These are phyloP conservation scores for Yamadazyma membranifaciens DNA, from an alignment of 1,139 yeast genomes.

Conservation along the genomic window DNA sequence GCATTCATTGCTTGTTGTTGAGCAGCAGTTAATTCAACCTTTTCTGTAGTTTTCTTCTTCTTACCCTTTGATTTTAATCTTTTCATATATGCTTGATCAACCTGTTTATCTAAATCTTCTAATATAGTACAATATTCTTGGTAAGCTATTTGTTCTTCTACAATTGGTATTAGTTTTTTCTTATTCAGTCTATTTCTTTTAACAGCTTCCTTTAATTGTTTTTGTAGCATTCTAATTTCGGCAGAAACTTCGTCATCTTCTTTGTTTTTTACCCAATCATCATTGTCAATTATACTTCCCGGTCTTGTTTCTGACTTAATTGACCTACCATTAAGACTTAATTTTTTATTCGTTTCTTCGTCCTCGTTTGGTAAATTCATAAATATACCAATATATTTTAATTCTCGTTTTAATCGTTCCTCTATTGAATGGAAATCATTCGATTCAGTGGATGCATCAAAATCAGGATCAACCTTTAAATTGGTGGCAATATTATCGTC, in stretches of 20 bases:
- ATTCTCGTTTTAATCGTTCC: conserved; percentile 81
- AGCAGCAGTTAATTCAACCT: conserved; percentile 35
- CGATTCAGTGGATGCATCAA: conserved; percentile 32
- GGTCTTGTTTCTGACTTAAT: conserved; percentile 18
- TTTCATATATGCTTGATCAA: conserved; percentile 89
- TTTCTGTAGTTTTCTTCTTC: conserved; percentile 51
- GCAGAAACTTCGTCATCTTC: conserved; percentile 95
- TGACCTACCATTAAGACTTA: conserved; percentile 23
- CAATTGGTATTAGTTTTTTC: conserved; percentile 61
- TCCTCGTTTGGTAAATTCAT: conserved; percentile 52
- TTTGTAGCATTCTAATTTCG: conserved; percentile 74
- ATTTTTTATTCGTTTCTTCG: conserved; percentile 21
- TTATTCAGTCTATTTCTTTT: conserved; percentile 67
- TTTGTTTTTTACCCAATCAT: conserved; percentile 72
- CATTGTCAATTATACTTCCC: conserved; percentile 52
- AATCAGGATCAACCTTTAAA: conserved; percentile 35
- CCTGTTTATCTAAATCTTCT: conserved; percentile 94
- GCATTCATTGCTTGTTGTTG: conserved; percentile 63
- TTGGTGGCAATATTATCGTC: conserved; percentile 43
- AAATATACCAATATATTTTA: conserved; percentile 87
- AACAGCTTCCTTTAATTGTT: conserved; percentile 61
- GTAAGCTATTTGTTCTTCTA: conserved; percentile 93
- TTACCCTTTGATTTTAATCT: conserved; percentile 80
- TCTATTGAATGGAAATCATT: conserved; percentile 78
- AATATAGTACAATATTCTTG: conserved; percentile 88